Conservation (phyloP, 1,139 yeast genomes). For the Trichomonascaceae sp. region DNA sequence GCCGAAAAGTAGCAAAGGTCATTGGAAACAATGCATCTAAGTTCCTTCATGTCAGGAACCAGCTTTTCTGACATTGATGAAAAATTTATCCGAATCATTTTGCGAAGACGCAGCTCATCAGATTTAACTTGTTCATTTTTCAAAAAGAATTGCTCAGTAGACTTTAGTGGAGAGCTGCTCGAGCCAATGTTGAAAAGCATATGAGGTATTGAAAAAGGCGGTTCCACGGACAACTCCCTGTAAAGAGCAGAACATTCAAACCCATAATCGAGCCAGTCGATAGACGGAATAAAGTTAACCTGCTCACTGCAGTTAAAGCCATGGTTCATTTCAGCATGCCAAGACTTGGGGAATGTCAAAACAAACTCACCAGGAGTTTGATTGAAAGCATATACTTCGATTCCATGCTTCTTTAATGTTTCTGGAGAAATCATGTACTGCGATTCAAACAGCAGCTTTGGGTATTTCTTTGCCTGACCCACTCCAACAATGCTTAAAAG, state of each 20-base stretch:
- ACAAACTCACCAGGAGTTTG: conserved; percentile 83
- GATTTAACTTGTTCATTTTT: conserved; percentile 14
- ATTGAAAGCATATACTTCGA: conserved; percentile 64
- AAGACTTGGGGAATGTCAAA: conserved; percentile 78
- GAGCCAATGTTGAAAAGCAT: conserved; percentile 27
- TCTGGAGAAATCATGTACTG: conserved; percentile 77
- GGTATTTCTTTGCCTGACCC: conserved; percentile 67
- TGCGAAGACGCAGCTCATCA: conserved; percentile 23
- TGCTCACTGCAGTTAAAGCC: conserved; percentile 81
- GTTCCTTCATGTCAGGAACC: conserved; percentile 13
- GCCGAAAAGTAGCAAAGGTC: conserved; percentile 26
- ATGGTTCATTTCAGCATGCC: conserved; percentile 79
- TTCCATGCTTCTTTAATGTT: conserved; percentile 46
- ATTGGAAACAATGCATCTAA: conserved; percentile 22
- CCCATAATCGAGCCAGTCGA: conserved; percentile 48
- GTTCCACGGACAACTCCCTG: conserved; percentile 23
- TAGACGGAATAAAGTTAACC: conserved; percentile 66
- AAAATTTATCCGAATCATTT: conserved; percentile 14
- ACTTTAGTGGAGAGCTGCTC: conserved; percentile 21
- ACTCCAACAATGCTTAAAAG: conserved; percentile 42
- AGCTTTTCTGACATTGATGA: conserved; percentile 18
- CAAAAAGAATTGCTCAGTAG: conserved; percentile 21
- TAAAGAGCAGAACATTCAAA: conserved; percentile 27
- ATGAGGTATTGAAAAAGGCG: conserved; percentile 34
- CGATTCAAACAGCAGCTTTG: conserved; percentile 77